These are phyloP conservation scores for Xylariaceae sp. DNA, from an alignment of 2,329 filamentous ascomycete species.

Conservation along the genomic window DNA sequence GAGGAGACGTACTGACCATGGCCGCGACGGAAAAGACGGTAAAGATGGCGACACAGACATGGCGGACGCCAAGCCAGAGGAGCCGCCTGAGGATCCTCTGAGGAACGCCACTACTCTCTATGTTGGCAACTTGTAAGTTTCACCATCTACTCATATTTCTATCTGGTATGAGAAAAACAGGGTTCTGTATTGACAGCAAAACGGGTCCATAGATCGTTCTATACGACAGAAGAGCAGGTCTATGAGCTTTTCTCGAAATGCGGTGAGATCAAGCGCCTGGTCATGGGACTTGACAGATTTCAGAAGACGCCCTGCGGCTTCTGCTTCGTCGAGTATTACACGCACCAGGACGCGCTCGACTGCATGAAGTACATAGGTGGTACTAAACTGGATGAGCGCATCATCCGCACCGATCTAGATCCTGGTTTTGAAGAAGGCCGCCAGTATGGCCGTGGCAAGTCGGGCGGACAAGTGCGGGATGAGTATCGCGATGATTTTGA, in stretches of 20 bases:
- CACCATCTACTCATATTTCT: neutral
- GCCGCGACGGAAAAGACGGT: constrained; percentile 58
- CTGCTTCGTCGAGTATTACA: constrained; percentile 99
- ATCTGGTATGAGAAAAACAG: neutral
- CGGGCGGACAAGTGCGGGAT: constrained; percentile 93
- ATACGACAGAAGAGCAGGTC: constrained; percentile 98
- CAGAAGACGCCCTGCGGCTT: constrained; percentile 98
- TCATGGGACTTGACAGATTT: constrained; percentile 97
- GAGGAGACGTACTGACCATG: constrained; percentile 64
- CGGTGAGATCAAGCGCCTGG: constrained; percentile 95
- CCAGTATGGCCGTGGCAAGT: constrained; percentile 95
- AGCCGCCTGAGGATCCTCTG: constrained; percentile 75
- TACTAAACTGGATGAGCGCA: constrained; percentile 95
- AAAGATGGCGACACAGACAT: constrained; percentile 58
- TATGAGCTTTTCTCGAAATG: constrained; percentile 96
- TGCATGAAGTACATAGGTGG: constrained; percentile 99
- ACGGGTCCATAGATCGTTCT: constrained; percentile 74
- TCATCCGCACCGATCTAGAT: constrained; percentile 94
- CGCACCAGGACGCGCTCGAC: constrained; percentile 93
- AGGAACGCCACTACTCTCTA: constrained; percentile 93
- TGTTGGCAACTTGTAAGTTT: constrained; percentile 85
- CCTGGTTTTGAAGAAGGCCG: constrained; percentile 95
- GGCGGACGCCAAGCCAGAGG: constrained; percentile 51
- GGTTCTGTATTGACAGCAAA: neutral
- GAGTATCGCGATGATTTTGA: constrained; percentile 98